These are phyloP conservation scores for Candida peoriensis DNA, from an alignment of 805 yeast species.

Conservation along the genomic window DNA sequence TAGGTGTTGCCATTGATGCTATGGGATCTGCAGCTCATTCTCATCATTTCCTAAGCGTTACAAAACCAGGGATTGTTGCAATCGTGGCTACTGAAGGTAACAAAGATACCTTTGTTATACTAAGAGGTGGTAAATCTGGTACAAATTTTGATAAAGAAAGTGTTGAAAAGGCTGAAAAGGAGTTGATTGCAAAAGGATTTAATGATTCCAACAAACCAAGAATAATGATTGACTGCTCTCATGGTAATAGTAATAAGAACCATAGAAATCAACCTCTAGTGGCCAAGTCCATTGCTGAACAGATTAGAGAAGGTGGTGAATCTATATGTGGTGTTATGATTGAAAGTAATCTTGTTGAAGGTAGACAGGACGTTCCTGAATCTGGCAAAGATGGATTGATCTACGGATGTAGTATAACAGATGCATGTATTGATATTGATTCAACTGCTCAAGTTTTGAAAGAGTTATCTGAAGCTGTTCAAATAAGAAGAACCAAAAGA, in stretches of 20 bases:
- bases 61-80: constrained; percentile 94
- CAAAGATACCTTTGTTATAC: constrained; percentile 80
- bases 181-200: constrained; percentile 44
- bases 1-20: constrained; percentile 94
- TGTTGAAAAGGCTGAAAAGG: constrained; percentile 60
- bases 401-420: constrained; percentile 96
- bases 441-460: constrained; percentile 69
- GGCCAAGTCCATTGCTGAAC: constrained; percentile 71
- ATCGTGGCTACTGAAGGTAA: constrained; percentile 95
- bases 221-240: constrained; percentile 96
- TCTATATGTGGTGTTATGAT: constrained; percentile 93
- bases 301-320: constrained; percentile 67
- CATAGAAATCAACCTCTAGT: constrained; percentile 92
- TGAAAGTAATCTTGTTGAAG: constrained; percentile 87
- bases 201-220: constrained; percentile 42
- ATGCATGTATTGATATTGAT: constrained; percentile 93
- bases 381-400: constrained; percentile 72
- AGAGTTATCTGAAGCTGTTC: constrained; percentile 73
- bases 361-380: constrained; percentile 82
- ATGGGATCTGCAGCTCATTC: constrained; percentile 87
- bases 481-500: constrained; percentile 57
- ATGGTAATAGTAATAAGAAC: constrained; percentile 90
- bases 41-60: constrained; percentile 91
- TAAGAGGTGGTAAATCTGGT: constrained; percentile 93
- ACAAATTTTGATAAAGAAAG: constrained; percentile 82